Percentiles rank a stretch among this genome's conserved stretches.
Conservation (phyloP, 139 green algal genomes). For the Tetraselmis striata region DNA sequence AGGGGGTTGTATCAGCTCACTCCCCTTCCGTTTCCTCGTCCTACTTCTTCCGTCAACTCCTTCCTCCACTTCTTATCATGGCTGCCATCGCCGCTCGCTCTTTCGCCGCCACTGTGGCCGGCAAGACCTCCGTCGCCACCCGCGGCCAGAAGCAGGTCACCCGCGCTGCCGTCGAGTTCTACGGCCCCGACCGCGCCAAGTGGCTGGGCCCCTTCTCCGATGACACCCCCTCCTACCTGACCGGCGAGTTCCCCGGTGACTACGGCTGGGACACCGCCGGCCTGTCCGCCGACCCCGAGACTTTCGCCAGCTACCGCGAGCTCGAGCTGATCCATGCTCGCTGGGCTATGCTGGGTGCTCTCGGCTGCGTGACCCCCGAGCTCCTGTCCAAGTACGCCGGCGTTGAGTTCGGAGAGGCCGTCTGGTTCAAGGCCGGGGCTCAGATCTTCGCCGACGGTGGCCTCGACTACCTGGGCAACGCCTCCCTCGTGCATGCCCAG, state of each 20-base stretch:
- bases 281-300: conserved; percentile 80
- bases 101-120: not conserved
- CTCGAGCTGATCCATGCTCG: conserved; percentile 94
- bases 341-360: conserved; percentile 93
- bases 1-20: not conserved
- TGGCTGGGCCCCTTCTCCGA: conserved; percentile 36
- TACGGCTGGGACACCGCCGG: conserved; percentile 92
- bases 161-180: conserved; percentile 60
- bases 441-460: conserved; percentile 74
- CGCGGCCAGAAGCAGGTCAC: conserved; percentile 32
- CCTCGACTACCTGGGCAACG: conserved; percentile 93
- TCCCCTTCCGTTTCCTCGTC: not conserved
- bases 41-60: not conserved
- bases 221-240: conserved; percentile 5
- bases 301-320: conserved; percentile 81
- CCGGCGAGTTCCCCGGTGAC: conserved; percentile 22
- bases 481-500: conserved; percentile 88
- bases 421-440: conserved; percentile 78
- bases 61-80: not conserved
- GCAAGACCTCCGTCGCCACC: not conserved
- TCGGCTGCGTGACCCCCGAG: conserved; percentile 73
- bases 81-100: not conserved
- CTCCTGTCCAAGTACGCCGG: conserved; percentile 48
- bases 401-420: conserved; percentile 48
- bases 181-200: conserved; percentile 58